Evolutionary conservation across 345 rosid genomes (phyloP).

Genomic region (Pistacia vera): DNA sequence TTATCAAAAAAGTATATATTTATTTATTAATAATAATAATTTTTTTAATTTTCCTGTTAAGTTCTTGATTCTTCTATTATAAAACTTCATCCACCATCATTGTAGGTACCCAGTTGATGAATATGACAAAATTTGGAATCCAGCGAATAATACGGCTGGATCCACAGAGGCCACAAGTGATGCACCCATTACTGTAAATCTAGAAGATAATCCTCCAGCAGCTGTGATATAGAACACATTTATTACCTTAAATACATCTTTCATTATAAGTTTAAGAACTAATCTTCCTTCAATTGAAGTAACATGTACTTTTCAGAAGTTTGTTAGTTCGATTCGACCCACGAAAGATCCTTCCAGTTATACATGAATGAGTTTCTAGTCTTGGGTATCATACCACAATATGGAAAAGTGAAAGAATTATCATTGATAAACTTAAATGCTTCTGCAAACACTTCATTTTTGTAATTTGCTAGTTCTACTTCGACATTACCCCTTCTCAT

Average conservation of each 20-base stretch:
- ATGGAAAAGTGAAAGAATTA: conserved; percentile 19
- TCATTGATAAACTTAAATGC: conserved; percentile 15
- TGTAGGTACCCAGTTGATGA: conserved; percentile 23
- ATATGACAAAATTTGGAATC: conserved; percentile 43
- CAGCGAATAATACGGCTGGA: conserved; percentile 13
- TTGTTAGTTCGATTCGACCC: conserved; percentile 22
- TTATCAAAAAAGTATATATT: not conserved
- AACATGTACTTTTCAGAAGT: conserved; percentile 54
- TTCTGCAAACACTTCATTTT: conserved; percentile 26
- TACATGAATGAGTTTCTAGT: conserved; percentile 4
- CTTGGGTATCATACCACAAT: conserved; percentile 26
- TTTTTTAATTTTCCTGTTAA: not conserved
- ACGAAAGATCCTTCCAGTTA: conserved; percentile 37
- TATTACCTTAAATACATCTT: conserved; percentile 15
- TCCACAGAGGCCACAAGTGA: conserved; percentile 11
- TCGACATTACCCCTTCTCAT: conserved; percentile 53
- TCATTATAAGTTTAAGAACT: not conserved
- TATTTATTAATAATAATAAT: not conserved
- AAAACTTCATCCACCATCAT: no score
- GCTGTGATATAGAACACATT: conserved; percentile 35
- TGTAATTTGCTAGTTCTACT: conserved; percentile 29
- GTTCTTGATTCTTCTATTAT: no score
- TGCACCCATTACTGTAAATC: not conserved
- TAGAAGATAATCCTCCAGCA: conserved; percentile 34
- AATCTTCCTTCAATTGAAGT: conserved; percentile 15